Base-by-base conservation (phyloP, 192 early-diverging fungal genomes). In the Linnemannia schmuckeri region DNA sequence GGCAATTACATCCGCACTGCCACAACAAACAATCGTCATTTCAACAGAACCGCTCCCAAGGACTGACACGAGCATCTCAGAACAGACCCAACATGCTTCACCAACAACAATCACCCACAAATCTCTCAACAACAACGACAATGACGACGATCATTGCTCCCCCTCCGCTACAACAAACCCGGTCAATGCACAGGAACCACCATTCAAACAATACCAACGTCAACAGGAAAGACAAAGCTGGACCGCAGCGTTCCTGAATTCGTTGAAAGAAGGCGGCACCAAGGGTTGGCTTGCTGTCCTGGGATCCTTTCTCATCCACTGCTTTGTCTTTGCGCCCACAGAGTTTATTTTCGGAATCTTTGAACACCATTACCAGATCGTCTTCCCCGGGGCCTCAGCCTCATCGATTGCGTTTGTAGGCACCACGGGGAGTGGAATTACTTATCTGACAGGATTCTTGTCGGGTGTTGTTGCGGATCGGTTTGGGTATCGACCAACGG, bases 401-500 rank as follows among this genome's bases (percentile, higher is more conserved):
- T 75, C 82, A 1, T 78, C 77, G 17, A 84, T 84, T 63, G 82
- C 82, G 8, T 84, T 84, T 55, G 77, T 84, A 52, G 82, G 82
- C 2, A 84, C 82, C 2, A 84, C 82, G 61, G 82, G 82, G 24
- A 75, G 72, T 44, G 82, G 77, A 6, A 78, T 84, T 44, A 84
- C 82, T 4, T 84, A 84, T 24, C 71, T 84, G 54, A 78, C 85
- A 35, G 89, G 89, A 0, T 88, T 88, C 13, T 30, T 84, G 42
- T 78, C 82, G 10, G 82, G 82, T 1, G 71, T 79, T 38, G 22
- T 84, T 13, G 82, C 82, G 27, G 89, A 89, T 61, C 70, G 73
- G n/a, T 90, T 92, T 82, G 93, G 93, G 4, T 92, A 89, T 72
- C 78, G 89, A 41, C 76, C 81, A 46, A 90, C 92, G 74, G 76